Conservation (phyloP, 2,329 filamentous ascomycete species). For the Verticillium nonalfalfae region DNA sequence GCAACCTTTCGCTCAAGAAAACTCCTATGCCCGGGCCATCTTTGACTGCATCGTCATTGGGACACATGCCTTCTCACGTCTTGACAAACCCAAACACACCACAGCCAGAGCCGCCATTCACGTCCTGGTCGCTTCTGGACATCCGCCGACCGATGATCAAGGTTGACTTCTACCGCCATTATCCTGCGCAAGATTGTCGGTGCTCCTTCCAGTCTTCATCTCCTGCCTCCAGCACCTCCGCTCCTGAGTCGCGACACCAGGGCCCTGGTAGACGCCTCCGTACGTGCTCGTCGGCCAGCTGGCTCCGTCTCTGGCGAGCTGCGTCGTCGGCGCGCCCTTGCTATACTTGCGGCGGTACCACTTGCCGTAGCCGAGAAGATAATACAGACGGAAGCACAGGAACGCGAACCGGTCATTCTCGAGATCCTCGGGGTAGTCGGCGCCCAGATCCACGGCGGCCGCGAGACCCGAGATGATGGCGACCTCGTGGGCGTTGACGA, state of each 20-base stretch:
- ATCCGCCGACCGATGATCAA: background rate
- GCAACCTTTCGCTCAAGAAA: no score
- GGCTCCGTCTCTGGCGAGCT: slow-evolving; percentile 39
- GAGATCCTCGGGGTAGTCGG: slow-evolving; percentile 55
- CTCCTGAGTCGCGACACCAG: slow-evolving; percentile 47
- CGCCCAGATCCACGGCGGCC: slow-evolving; percentile 62
- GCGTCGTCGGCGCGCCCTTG: slow-evolving; percentile 11
- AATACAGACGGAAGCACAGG: slow-evolving; percentile 55
- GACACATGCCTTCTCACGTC: no score
- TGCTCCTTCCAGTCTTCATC: slow-evolving; percentile 25
- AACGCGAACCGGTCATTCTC: slow-evolving; percentile 58
- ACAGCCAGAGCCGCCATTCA: no score
- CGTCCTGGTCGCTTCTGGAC: no score
- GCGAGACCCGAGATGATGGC: slow-evolving; percentile 63
- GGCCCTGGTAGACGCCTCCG: slow-evolving; percentile 53
- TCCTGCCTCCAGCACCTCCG: slow-evolving; percentile 42
- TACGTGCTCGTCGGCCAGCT: slow-evolving; percentile 52
- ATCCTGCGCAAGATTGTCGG: slow-evolving; percentile 23
- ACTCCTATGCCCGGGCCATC: no score
- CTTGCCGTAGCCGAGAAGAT: slow-evolving; percentile 52
- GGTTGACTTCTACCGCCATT: slow-evolving; percentile 27
- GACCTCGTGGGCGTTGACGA: slow-evolving; percentile 62
- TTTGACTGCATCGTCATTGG: no score
- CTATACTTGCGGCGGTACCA: slow-evolving; percentile 45
- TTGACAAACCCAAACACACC: background rate